phyloP scores from a whole-genome alignment of 495 filamentous ascomycete genomes.

The Penicillium coffeae region DNA sequence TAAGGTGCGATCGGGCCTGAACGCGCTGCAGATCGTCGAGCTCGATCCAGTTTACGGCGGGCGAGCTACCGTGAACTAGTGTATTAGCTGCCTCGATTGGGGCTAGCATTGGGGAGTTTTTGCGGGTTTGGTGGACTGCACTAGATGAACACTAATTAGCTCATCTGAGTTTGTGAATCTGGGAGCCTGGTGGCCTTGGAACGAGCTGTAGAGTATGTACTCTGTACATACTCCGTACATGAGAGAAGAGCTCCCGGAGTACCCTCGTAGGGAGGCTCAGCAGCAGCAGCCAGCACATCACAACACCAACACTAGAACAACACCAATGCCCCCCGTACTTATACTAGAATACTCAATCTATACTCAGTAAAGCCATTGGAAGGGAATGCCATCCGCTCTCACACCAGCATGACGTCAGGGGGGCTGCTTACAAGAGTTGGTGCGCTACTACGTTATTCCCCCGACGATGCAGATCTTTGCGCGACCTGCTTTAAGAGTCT shows the following conservation, averaged over 20 bases:
- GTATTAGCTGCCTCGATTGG: conserved; percentile 7
- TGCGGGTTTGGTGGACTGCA: background rate
- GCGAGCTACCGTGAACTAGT: conserved; percentile 7
- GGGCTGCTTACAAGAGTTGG: conserved; percentile 1
- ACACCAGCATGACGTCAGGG: conserved; percentile 27
- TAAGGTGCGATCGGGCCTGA: background rate
- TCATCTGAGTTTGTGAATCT: background rate
- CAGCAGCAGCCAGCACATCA: no score
- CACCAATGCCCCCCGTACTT: no score
- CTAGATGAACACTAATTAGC: background rate
- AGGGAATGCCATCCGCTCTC: conserved; percentile 1
- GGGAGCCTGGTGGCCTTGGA: background rate
- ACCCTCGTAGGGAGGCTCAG: no score
- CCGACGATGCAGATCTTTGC: background rate
- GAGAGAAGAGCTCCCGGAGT: background rate
- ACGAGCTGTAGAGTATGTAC: background rate
- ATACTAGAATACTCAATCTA: no score
- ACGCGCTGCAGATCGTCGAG: conserved; percentile 11
- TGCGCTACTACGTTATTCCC: background rate
- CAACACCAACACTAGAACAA: no score
- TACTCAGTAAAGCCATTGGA: conserved; percentile 3
- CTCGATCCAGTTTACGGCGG: conserved; percentile 14
- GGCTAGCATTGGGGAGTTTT: background rate
- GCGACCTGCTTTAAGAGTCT: background rate
- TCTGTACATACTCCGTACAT: background rate